Conservation (phyloP, 305 asterid genomes). For the Solanum chacoense region DNA sequence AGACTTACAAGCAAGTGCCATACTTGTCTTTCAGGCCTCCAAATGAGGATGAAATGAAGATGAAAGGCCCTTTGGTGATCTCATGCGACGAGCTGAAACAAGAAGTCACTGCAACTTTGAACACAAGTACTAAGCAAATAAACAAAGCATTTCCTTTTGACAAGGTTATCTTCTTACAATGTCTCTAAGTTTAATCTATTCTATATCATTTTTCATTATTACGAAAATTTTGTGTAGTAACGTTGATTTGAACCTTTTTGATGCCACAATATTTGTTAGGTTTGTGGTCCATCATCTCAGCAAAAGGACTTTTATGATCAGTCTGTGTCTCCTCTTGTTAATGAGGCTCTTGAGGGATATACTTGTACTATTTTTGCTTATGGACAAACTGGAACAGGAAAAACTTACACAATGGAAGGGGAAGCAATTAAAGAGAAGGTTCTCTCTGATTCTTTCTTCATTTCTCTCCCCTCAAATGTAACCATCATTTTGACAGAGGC, state of each 20-base stretch:
- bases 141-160: conserved; percentile 31
- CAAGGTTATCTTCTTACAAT: conserved; percentile 25
- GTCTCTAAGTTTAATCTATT: not conserved
- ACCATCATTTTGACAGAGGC: conserved; percentile 1
- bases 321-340: conserved; percentile 32
- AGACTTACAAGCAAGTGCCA: not conserved
- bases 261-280: conserved; percentile 13
- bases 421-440: conserved; percentile 42
- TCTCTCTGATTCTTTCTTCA: not conserved
- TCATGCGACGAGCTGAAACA: conserved; percentile 29
- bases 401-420: conserved; percentile 63
- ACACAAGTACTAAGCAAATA: conserved; percentile 24
- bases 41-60: conserved; percentile 33
- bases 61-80: conserved; percentile 24
- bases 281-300: conserved; percentile 35
- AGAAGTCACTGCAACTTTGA: conserved; percentile 28
- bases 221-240: not conserved
- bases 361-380: conserved; percentile 50
- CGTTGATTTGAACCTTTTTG: not conserved
- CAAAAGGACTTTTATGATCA: conserved; percentile 37
- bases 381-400: conserved; percentile 57
- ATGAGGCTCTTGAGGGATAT: conserved; percentile 43
- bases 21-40: conserved; percentile 29
- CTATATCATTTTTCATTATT: not conserved
- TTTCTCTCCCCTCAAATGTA: conserved; percentile 7